These are phyloP conservation scores for Myxozyma sirexii DNA, from an alignment of 805 yeast species.

Conservation along the genomic window DNA sequence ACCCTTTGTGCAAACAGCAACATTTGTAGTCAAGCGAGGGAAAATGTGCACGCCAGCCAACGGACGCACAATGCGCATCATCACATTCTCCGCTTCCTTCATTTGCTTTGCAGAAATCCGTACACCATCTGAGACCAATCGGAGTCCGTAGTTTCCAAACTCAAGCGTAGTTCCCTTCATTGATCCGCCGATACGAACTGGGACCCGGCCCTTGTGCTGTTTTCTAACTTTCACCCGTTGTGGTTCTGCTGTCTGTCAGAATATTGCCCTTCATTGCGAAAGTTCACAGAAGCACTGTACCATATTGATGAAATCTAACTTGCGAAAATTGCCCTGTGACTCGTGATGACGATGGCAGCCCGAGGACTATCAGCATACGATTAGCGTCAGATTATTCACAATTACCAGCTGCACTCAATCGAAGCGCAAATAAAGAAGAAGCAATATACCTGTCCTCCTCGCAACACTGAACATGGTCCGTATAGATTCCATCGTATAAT, in stretches of 20 bases:
- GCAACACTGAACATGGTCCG: conserved; percentile 17
- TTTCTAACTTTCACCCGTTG: conserved; percentile 67
- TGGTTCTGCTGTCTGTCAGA: conserved; percentile 48
- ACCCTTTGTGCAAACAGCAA: conserved; percentile 94
- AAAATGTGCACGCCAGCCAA: conserved; percentile 66
- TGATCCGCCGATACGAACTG: conserved; percentile 94
- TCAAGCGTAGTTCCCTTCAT: conserved; percentile 79
- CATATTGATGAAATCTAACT: conserved; percentile 40
- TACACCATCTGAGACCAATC: conserved; percentile 85
- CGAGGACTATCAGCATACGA: neutral
- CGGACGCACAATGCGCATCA: conserved; percentile 82
- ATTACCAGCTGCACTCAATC: neutral
- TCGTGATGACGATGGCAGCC: neutral
- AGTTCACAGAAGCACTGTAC: conserved; percentile 44
- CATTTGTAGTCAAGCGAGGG: conserved; percentile 79
- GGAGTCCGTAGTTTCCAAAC: conserved; percentile 82
- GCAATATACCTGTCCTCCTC: conserved; percentile 23
- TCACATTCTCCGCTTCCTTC: conserved; percentile 84
- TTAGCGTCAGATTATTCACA: neutral
- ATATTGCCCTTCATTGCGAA: neutral
- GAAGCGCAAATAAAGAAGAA: neutral
- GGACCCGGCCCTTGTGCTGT: conserved; percentile 90
- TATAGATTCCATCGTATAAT: conserved; percentile 16
- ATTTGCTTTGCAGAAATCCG: conserved; percentile 85
- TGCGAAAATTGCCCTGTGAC: conserved; percentile 14